Percentiles rank a stretch among this genome's conserved stretches.
Evolutionary conservation across 768 basidiomycete genomes (phyloP).

Genomic region (Chalciporus sphaerocephalus): DNA sequence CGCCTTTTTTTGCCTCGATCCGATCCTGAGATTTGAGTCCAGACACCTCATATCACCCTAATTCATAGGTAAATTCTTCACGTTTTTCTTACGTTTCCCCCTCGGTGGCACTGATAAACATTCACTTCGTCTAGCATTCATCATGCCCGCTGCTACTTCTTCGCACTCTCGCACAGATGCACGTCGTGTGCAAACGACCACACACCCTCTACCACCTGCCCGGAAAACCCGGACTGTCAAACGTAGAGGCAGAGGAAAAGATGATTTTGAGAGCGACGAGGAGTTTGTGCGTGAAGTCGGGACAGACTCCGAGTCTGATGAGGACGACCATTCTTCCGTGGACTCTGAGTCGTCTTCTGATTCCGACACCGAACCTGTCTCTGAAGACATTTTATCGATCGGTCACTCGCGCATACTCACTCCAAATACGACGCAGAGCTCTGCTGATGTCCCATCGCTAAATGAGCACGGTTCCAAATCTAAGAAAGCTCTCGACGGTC

Average conservation of each 20-base stretch:
- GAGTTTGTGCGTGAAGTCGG: conserved; percentile 69
- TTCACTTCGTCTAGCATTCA: conserved; percentile 16
- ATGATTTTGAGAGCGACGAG: conserved; percentile 66
- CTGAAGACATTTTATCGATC: conserved; percentile 55
- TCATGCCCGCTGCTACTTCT: conserved; percentile 47
- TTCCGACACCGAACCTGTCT: conserved; percentile 66
- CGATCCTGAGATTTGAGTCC: conserved; percentile 19
- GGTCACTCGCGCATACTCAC: conserved; percentile 54
- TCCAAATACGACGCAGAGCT: conserved; percentile 65
- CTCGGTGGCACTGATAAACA: conserved; percentile 14
- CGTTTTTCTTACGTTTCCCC: conserved; percentile 17
- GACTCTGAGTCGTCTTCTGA: conserved; percentile 62
- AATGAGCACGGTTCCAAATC: conserved; percentile 23
- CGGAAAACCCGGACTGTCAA: conserved; percentile 45
- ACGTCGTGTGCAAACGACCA: conserved; percentile 26
- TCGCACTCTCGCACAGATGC: conserved; percentile 29
- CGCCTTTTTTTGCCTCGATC: conserved; percentile 24
- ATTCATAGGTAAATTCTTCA: conserved; percentile 35
- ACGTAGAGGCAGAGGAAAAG: conserved; percentile 60
- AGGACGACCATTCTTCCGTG: conserved; percentile 54
- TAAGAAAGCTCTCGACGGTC: conserved; percentile 29
- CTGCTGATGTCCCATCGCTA: conserved; percentile 37
- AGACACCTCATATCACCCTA: conserved; percentile 26
- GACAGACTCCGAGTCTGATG: conserved; percentile 67
- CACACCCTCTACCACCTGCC: conserved; percentile 30